Conservation (phyloP, 129 eudicot species). For the Chrysanthemum lavandulifolium region DNA sequence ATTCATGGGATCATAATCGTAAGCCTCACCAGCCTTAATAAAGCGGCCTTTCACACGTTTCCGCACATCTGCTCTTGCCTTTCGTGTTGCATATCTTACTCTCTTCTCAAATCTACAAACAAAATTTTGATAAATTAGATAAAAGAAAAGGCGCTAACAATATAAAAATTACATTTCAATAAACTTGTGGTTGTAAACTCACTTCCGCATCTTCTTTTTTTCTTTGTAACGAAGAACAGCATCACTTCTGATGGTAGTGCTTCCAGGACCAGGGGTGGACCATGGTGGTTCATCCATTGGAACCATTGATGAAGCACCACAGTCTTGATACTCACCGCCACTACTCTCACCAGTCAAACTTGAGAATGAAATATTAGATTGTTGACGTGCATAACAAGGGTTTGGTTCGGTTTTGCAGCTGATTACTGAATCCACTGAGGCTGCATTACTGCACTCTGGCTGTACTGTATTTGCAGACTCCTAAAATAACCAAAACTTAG, state of each 20-base stretch:
- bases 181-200: slow-evolving; percentile 20
- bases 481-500: slow-evolving; percentile 38
- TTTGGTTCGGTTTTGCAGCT: slow-evolving; percentile 87
- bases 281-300: slow-evolving; percentile 83
- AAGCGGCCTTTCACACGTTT: slow-evolving; percentile 85
- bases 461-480: slow-evolving; percentile 46
- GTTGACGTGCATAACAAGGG: slow-evolving; percentile 48
- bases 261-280: slow-evolving; percentile 55
- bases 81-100: slow-evolving; percentile 75
- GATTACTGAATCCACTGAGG: slow-evolving; percentile 75
- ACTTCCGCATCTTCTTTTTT: slow-evolving; percentile 84
- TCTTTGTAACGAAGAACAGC: slow-evolving; percentile 93
- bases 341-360: slow-evolving; percentile 85
- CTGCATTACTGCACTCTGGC: slow-evolving; percentile 78
- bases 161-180: neutral
- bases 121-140: neutral
- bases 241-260: slow-evolving; percentile 56
- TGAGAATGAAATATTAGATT: slow-evolving; percentile 65
- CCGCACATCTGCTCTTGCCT: slow-evolving; percentile 87
- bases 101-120: slow-evolving; percentile 68
- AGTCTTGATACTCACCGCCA: slow-evolving; percentile 88
- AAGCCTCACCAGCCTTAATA: slow-evolving; percentile 80
- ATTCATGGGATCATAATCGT: slow-evolving; percentile 73
- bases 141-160: neutral
- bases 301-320: slow-evolving; percentile 75